Percentiles rank a stretch among this genome's conserved stretches.
Conservation (phyloP, 768 basidiomycete genomes). For the Amanita polypyramis region DNA sequence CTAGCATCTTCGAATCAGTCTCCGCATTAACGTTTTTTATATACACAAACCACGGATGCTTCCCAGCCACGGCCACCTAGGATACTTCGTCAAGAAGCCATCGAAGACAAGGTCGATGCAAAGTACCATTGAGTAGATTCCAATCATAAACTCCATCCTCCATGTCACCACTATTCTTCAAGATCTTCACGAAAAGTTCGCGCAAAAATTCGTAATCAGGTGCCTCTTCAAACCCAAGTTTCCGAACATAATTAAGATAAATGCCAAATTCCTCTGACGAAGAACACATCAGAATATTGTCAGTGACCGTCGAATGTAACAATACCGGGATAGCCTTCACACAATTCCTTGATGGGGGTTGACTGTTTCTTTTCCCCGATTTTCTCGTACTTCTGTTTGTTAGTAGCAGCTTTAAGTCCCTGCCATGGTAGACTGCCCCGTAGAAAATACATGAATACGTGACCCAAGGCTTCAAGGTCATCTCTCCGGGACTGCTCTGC, state of each 20-base stretch:
- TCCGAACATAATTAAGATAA: constrained; percentile 98
- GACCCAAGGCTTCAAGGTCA: constrained; percentile 96
- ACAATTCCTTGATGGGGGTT: constrained; percentile 94
- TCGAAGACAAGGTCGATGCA: not conserved
- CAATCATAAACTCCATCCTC: constrained; percentile 97
- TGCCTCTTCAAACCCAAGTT: constrained; percentile 97
- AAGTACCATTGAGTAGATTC: constrained; percentile 81
- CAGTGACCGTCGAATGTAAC: not conserved
- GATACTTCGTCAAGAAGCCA: constrained; percentile 7
- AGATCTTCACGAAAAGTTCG: constrained; percentile 87
- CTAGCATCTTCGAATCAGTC: constrained; percentile 33
- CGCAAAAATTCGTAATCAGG: constrained; percentile 98
- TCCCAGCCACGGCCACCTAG: constrained; percentile 94
- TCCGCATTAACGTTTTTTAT: constrained; percentile 1
- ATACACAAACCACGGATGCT: constrained; percentile 50
- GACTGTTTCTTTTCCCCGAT: constrained; percentile 99
- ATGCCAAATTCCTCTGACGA: constrained; percentile 90
- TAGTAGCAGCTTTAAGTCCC: constrained; percentile 96
- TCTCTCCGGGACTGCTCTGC: constrained; percentile 88
- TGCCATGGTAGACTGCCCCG: constrained; percentile 98
- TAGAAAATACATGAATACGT: constrained; percentile 99
- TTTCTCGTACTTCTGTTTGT: constrained; percentile 99
- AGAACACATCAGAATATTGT: not conserved
- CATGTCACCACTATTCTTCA: constrained; percentile 82
- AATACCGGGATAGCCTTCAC: constrained; percentile 89